These are phyloP conservation scores for Poa pratensis DNA, from an alignment of 176 grass and related monocot genomes.

Conservation along the genomic window DNA sequence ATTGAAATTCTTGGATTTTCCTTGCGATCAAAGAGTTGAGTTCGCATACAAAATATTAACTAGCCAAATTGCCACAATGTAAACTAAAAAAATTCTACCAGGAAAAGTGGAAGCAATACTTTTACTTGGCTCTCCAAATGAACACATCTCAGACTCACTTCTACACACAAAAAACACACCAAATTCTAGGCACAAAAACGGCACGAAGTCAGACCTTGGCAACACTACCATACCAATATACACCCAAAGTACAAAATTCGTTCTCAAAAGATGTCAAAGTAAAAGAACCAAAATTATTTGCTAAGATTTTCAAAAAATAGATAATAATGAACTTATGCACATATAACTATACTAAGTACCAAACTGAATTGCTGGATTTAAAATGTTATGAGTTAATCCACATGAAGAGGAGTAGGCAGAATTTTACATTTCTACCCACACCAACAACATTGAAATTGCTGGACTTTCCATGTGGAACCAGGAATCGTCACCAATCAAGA, in stretches of 20 bases:
- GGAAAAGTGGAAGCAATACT: neutral
- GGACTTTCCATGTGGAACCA: neutral
- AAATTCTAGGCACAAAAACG: no score
- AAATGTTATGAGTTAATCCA: neutral
- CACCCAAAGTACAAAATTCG: neutral
- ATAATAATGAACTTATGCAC: neutral
- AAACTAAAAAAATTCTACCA: neutral
- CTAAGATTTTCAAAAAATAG: neutral
- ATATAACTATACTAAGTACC: neutral
- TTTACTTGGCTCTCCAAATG: neutral
- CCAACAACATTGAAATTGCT: neutral
- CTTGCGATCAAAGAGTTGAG: neutral
- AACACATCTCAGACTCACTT: neutral
- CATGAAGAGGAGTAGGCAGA: neutral
- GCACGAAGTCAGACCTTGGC: neutral
- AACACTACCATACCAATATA: neutral
- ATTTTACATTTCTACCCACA: neutral
- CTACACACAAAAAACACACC: no score
- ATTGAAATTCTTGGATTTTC: neutral
- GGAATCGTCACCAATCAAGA: no score
- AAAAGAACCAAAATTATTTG: neutral
- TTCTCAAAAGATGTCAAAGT: neutral
- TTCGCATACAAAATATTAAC: no score
- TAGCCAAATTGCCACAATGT: no score
- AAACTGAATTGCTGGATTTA: neutral